Base-by-base conservation (phyloP, 345 rosid species). In the Melaleuca alternifolia region DNA sequence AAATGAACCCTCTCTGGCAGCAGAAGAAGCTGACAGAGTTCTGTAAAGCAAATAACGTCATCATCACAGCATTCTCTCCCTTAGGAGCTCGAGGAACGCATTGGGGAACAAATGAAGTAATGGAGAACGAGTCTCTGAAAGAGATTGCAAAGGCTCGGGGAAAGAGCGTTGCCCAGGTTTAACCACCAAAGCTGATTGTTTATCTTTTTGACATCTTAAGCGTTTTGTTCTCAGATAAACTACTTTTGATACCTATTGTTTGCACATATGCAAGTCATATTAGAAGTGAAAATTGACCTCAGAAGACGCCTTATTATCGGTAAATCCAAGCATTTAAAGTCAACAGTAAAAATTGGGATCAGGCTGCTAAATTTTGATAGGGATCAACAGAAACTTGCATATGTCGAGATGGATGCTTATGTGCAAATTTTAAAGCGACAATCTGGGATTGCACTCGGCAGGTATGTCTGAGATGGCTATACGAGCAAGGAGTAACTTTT, bases 1-100 rank as follows among this genome's bases (percentile, higher is more conserved):
- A 97, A 90, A 83, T 95, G 86, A 95, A 93, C 92, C 98, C 99
- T 65, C 86, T 93, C 12, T 95, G 97, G 98, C 97, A 93, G 88
- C 99, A 96, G 86, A 93, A 88, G 86, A 91, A 92, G 85, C 90
- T 92, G 23, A 89, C 84, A 86, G 94, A 93, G 61, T 90, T 95
- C 89, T 95, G 96, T 87, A 90, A 91, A 53, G 89, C 62, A 6
- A 92, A 93, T 7, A 93, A 90, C 20, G 89, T 97, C 50, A 85
- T 89, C 6, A 52, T 95, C 87, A 92, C 94, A 5, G 94, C 96
- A 84, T 97, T 95, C 79, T 93, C 97, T 11, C 91, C 93, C 84
- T 85, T 95, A 65, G 93, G 97, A 88, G 92, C 96, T 5, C 88
- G 84, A 89, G 97, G 96, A 14, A 92, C 95, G 23, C 57, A 88